Percentiles rank a stretch among this genome's conserved stretches.
Conservation (phyloP, 192 early-diverging fungal genomes). For the Rhizoclosmatium globosum region DNA sequence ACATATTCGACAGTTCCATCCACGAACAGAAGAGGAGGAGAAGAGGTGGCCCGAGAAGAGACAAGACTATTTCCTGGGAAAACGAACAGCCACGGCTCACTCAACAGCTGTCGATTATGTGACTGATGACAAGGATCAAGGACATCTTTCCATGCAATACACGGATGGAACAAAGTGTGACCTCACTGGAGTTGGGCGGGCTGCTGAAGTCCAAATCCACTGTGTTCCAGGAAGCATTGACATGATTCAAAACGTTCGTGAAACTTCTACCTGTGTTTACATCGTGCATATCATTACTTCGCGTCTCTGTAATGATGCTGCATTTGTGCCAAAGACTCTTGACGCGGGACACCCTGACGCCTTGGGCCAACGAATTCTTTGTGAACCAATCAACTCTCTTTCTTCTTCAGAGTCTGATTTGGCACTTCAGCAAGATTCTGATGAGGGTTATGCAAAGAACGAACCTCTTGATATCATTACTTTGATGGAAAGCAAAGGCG, state of each 20-base stretch:
- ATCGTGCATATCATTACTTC: constrained; percentile 77
- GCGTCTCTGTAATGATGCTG: constrained; percentile 63
- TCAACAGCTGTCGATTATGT: constrained; percentile 12
- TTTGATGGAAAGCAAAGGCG: neutral
- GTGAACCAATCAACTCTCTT: neutral
- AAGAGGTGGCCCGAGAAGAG: constrained; percentile 18
- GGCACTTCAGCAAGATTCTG: neutral
- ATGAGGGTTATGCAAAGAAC: neutral
- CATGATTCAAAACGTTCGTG: constrained; percentile 68
- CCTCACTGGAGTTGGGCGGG: constrained; percentile 64
- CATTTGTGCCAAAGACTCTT: constrained; percentile 3
- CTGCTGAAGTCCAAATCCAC: constrained; percentile 84
- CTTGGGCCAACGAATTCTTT: neutral
- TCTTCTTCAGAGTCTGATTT: neutral
- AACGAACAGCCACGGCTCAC: neutral
- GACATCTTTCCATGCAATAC: constrained; percentile 77
- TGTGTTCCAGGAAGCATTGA: constrained; percentile 68
- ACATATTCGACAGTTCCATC: constrained; percentile 72
- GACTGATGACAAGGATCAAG: constrained; percentile 41
- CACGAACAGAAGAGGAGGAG: constrained; percentile 45
- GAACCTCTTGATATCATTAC: no score
- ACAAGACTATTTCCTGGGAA: constrained; percentile 46
- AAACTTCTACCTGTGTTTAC: constrained; percentile 76
- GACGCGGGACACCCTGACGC: neutral
- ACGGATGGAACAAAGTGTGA: constrained; percentile 78